These are phyloP conservation scores for Neonectria faginata DNA, from an alignment of 2,329 filamentous ascomycete species.

Conservation along the genomic window DNA sequence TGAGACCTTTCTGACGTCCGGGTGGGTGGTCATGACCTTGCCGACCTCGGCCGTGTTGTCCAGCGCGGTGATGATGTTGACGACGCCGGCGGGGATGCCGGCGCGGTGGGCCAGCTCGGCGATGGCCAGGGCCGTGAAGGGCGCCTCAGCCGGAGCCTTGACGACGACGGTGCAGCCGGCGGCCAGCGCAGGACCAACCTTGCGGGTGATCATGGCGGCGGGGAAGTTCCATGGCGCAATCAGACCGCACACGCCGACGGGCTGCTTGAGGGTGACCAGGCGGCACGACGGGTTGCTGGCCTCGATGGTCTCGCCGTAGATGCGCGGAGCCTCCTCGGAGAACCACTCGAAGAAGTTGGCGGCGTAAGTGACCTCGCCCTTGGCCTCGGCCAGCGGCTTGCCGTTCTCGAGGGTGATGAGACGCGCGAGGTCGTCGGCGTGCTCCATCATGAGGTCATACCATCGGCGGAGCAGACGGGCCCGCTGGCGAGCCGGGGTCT, in stretches of 20 bases:
- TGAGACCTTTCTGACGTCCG: slow-evolving; percentile 73
- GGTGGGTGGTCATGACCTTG: slow-evolving; percentile 58
- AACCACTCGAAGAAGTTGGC: slow-evolving; percentile 74
- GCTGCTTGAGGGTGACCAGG: slow-evolving; percentile 49
- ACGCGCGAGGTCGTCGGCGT: slow-evolving; percentile 73
- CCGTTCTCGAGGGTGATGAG: slow-evolving; percentile 80
- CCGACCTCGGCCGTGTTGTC: slow-evolving; percentile 84
- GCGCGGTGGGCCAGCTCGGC: slow-evolving; percentile 86
- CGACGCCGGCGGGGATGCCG: slow-evolving; percentile 86
- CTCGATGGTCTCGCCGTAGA: slow-evolving; percentile 60
- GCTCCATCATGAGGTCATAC: slow-evolving; percentile 75
- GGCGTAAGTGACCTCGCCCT: slow-evolving; percentile 68
- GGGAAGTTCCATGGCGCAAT: slow-evolving; percentile 68
- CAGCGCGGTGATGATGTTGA: slow-evolving; percentile 84
- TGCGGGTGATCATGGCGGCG: slow-evolving; percentile 63
- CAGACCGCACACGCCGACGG: slow-evolving; percentile 51
- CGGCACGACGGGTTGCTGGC: slow-evolving; percentile 70
- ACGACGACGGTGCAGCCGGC: slow-evolving; percentile 83
- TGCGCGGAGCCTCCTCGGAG: slow-evolving; percentile 70
- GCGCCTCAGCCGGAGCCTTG: slow-evolving; percentile 90
- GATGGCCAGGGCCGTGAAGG: slow-evolving; percentile 86
- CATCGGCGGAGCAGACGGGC: slow-evolving; percentile 71
- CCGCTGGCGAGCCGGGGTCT: slow-evolving; percentile 69
- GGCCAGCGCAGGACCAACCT: slow-evolving; percentile 67
- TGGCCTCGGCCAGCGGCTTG: slow-evolving; percentile 73